phyloP scores from a whole-genome alignment of 768 basidiomycete species.

The Dendrothele bispora region DNA sequence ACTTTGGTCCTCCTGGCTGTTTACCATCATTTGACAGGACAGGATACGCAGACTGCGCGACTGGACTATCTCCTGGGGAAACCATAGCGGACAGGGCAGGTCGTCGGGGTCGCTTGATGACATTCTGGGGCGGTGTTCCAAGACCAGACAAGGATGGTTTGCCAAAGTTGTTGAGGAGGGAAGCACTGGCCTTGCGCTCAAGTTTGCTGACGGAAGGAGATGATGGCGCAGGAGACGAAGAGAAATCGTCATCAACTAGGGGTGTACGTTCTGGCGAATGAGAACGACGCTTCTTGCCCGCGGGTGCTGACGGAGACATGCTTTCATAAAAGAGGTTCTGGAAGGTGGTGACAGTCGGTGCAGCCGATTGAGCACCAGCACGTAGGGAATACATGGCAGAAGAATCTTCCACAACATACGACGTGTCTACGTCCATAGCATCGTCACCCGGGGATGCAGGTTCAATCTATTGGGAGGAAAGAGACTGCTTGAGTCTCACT shows the following conservation, averaged over 20 bases:
- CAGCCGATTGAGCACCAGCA: constrained; percentile 42
- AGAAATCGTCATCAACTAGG: constrained; percentile 35
- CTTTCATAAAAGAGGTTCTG: constrained; percentile 56
- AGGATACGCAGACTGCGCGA: constrained; percentile 44
- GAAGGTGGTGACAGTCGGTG: constrained; percentile 53
- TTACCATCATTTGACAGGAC: constrained; percentile 27
- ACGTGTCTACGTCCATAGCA: constrained; percentile 81
- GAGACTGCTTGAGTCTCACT: too few relatives aligned
- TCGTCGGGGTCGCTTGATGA: constrained; percentile 60
- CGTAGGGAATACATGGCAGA: constrained; percentile 24
- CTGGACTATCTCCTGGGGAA: constrained; percentile 39
- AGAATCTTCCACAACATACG: constrained; percentile 32
- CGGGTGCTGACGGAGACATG: constrained; percentile 45
- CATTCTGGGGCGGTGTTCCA: constrained; percentile 53
- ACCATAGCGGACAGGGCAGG: constrained; percentile 68
- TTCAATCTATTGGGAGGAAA: too few relatives aligned
- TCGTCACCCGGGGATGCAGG: constrained; percentile 52
- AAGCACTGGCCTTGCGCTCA: constrained; percentile 47
- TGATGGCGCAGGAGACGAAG: constrained; percentile 50
- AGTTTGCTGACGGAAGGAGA: constrained; percentile 53
- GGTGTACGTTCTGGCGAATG: constrained; percentile 51
- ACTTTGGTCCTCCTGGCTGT: constrained; percentile 20
- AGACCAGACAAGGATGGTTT: constrained; percentile 55
- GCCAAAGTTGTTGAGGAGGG: constrained; percentile 46
- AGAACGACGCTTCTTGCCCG: constrained; percentile 58